Conservation (phyloP, 352 stramenopile genomes). For the Blastocystis sp. region DNA sequence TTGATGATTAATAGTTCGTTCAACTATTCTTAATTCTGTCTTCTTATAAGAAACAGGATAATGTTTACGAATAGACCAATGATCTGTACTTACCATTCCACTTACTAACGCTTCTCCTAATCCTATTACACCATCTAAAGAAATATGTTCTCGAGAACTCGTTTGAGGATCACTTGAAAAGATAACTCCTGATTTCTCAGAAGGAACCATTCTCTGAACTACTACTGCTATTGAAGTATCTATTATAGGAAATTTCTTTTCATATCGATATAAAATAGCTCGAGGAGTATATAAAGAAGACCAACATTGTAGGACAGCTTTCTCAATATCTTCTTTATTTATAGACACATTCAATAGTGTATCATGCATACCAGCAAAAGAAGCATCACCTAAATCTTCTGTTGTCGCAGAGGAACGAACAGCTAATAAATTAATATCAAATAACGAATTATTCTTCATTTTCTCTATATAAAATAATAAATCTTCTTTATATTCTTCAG, state of each 20-base stretch:
- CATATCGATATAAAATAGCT: constrained; percentile 13
- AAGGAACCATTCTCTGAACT: constrained; percentile 29
- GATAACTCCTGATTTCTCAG: constrained; percentile 6
- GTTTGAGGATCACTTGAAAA: constrained; percentile 34
- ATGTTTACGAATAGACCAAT: constrained; percentile 23
- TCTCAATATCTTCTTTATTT: not conserved
- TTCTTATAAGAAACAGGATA: no score
- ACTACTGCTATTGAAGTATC: constrained; percentile 31
- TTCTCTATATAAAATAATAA: no score
- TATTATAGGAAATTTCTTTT: constrained; percentile 20
- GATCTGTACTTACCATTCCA: constrained; percentile 25
- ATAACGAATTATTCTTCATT: no score
- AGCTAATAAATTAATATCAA: constrained; percentile 17
- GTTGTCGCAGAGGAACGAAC: constrained; percentile 20
- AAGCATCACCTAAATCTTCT: constrained; percentile 27
- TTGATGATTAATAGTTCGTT: no score
- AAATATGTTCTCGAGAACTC: constrained; percentile 20
- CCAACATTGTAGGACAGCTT: constrained; percentile 25
- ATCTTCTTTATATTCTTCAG: no score
- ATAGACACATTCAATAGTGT: constrained; percentile 30
- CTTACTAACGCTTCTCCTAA: constrained; percentile 17
- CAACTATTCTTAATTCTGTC: no score
- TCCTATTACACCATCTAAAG: constrained; percentile 22
- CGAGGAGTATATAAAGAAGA: constrained; percentile 21
- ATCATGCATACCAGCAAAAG: constrained; percentile 34